Evolutionary conservation across 441 rosid genomes (phyloP).

Genomic region (Bocquillonia castaneifolia): DNA sequence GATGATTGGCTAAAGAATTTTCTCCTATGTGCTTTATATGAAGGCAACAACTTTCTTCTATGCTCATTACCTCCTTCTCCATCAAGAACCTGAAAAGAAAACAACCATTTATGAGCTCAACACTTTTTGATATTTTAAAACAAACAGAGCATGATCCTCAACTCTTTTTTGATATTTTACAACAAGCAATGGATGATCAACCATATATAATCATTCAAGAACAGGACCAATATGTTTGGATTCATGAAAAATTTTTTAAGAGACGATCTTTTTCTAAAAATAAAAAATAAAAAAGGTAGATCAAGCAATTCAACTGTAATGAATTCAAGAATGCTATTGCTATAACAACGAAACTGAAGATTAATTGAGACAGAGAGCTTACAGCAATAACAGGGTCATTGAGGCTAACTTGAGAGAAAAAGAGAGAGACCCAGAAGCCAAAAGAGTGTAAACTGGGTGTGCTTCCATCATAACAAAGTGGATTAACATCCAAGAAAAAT

Average conservation of each 20-base stretch:
- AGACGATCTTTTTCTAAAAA: too few relatives aligned
- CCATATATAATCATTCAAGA: background rate
- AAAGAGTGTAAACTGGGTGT: constrained; percentile 64
- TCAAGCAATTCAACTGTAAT: background rate
- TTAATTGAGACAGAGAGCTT: constrained; percentile 24
- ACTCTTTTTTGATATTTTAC: background rate
- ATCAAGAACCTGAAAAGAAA: constrained; percentile 62
- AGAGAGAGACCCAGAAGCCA: constrained; percentile 72
- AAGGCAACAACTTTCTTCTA: constrained; percentile 67
- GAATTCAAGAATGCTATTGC: background rate
- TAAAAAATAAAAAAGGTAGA: background rate
- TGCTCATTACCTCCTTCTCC: constrained; percentile 67
- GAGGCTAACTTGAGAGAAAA: constrained; percentile 73
- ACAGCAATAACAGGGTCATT: constrained; percentile 82
- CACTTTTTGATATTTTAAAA: background rate
- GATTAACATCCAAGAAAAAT: constrained; percentile 80
- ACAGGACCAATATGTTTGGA: background rate
- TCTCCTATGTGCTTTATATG: constrained; percentile 75
- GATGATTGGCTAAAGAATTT: constrained; percentile 32
- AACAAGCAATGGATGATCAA: background rate
- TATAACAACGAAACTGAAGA: too few relatives aligned
- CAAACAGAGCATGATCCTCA: background rate
- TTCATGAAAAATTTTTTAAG: background rate
- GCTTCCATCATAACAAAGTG: constrained; percentile 75
- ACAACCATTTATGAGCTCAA: background rate